Percentiles rank a stretch among this genome's conserved stretches.
Evolutionary conservation across 805 yeast genomes (phyloP).

Genomic region (Yamadazyma sp.): DNA sequence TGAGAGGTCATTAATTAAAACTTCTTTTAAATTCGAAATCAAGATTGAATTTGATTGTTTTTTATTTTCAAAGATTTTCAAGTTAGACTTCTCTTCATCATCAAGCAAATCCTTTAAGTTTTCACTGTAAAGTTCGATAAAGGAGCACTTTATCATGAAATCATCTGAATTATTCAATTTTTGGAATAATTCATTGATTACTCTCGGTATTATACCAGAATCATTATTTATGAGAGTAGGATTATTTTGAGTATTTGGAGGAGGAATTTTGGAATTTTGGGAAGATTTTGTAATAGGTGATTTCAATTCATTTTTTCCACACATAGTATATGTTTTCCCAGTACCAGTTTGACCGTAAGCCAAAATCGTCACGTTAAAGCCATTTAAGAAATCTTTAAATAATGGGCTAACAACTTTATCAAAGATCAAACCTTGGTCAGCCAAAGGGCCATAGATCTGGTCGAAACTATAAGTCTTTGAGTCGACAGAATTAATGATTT

Average conservation of each 20-base stretch:
- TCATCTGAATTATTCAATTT: slow-evolving; percentile 42
- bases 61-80: slow-evolving; percentile 40
- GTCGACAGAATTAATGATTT: slow-evolving; percentile 34
- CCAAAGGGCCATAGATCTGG: slow-evolving; percentile 77
- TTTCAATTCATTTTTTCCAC: slow-evolving; percentile 36
- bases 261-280: too few relatives aligned
- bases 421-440: slow-evolving; percentile 68
- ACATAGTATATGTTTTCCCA: slow-evolving; percentile 79
- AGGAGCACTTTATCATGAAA: slow-evolving; percentile 70
- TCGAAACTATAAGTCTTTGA: slow-evolving; percentile 65
- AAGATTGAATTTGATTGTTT: slow-evolving; percentile 30
- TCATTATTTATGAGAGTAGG: slow-evolving; percentile 16
- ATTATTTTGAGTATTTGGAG: not conserved
- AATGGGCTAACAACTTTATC: slow-evolving; percentile 71
- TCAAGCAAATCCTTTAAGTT: slow-evolving; percentile 71
- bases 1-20: slow-evolving; percentile 48
- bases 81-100: slow-evolving; percentile 25
- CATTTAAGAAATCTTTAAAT: slow-evolving; percentile 58
- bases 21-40: slow-evolving; percentile 66
- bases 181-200: slow-evolving; percentile 49
- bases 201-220: slow-evolving; percentile 60
- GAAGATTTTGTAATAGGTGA: slow-evolving; percentile 4
- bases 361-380: slow-evolving; percentile 71
- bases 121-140: slow-evolving; percentile 84
- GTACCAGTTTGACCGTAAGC: slow-evolving; percentile 88